Evolutionary conservation across 345 rosid species (phyloP).

Genomic region (Lepidium sativum): DNA sequence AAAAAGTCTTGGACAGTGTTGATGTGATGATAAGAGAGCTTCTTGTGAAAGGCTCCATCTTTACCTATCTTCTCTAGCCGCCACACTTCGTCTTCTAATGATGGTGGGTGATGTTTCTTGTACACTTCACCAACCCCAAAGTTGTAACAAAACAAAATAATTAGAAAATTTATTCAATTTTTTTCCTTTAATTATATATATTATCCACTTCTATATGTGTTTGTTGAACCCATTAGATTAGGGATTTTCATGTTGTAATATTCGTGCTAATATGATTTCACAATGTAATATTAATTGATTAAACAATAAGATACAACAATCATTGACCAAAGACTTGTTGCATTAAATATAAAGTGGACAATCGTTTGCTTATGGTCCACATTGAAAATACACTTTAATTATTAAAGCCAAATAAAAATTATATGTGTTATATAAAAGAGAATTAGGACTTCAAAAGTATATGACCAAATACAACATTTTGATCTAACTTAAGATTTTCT

Average conservation of each 20-base stretch:
- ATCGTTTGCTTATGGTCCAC: slow-evolving; percentile 16
- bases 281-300: not conserved
- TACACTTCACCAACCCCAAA: slow-evolving; percentile 48
- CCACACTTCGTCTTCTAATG: slow-evolving; percentile 76
- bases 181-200: not conserved
- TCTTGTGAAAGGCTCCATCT: slow-evolving; percentile 83
- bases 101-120: slow-evolving; percentile 91
- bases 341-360: not conserved
- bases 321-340: slow-evolving; percentile 18
- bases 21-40: slow-evolving; percentile 34
- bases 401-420: not conserved
- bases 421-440: not conserved
- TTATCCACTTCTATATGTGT: not conserved
- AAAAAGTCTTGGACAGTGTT: slow-evolving; percentile 72
- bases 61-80: slow-evolving; percentile 83
- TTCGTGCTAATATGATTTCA: not conserved
- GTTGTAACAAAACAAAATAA: not conserved
- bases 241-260: not conserved
- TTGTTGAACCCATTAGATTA: slow-evolving; percentile 2
- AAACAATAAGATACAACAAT: not conserved
- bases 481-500: not conserved
- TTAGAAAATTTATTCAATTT: not conserved
- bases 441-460: not conserved
- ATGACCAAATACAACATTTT: not conserved
- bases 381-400: not conserved